Conservation (phyloP, 139 green algal species). For the Zygnema circumcarinatum region DNA sequence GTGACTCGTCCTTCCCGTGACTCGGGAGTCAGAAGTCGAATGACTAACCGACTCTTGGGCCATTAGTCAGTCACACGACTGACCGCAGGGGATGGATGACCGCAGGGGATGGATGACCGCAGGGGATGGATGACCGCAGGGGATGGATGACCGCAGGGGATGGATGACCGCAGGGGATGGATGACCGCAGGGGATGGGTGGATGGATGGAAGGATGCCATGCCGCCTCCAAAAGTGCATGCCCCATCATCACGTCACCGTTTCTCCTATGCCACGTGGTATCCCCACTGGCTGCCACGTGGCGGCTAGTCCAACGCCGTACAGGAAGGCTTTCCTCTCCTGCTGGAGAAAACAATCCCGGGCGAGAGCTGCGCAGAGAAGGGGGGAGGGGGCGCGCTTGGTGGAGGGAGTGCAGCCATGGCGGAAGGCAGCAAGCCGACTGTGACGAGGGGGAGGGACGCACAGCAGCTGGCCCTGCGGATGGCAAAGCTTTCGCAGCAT, state of each 20-base stretch:
- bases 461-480: not conserved
- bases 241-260: not conserved
- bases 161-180: too few relatives aligned
- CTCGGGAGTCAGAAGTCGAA: too few relatives aligned
- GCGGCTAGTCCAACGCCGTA: not conserved
- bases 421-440: not conserved
- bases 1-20: too few relatives aligned
- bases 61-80: too few relatives aligned
- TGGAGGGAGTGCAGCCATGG: not conserved
- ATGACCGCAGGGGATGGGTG: too few relatives aligned
- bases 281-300: not conserved
- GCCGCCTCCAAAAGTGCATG: too few relatives aligned
- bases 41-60: too few relatives aligned
- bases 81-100: too few relatives aligned
- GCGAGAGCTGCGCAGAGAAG: not conserved
- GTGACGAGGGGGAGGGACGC: not conserved
- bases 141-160: too few relatives aligned
- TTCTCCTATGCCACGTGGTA: not conserved
- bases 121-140: too few relatives aligned
- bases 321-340: not conserved
- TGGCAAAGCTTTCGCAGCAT: conserved; percentile 15
- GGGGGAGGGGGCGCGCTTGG: not conserved
- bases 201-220: too few relatives aligned
- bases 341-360: not conserved
- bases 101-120: too few relatives aligned